Evolutionary conservation across 371 early-diverging fungal genomes (phyloP), one percentile per base, ranked within the genome.

Genomic region (Mortierella sp.): DNA sequence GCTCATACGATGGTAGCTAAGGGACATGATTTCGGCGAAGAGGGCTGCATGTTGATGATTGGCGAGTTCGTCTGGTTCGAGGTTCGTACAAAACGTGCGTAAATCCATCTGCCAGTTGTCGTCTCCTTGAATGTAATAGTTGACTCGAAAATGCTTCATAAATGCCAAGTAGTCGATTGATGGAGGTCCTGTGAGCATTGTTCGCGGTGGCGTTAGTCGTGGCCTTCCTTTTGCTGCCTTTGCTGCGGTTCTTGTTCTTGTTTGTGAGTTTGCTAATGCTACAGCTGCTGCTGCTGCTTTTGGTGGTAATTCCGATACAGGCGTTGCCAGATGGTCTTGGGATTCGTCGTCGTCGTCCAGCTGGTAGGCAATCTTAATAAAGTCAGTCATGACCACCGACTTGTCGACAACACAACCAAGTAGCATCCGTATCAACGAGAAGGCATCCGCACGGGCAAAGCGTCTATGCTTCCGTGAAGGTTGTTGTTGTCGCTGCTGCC

Each of bases 351-450:
- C 0, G 60, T 2, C 34, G 21, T 24, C 68, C 42, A 68, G 44
- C 24, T 68, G 21, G 3, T 68, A 68, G 9, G 68, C 68, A 42
- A 68, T 68, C 44, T 8, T 68, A 42, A 68, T 24, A 42, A 68
- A 38, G 21, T 68, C 44, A 10, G 42, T 38, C 9, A 68, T 3
- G 24, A 68, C 68, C 21, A 68, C 68, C 21, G 68, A 42, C 42
- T 24, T 68, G 68, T 68, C 68, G 0, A 3, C 21, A 21, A 42
- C 68, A 24, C 68, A 68, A 3, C 68, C 68, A 42, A 68, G 38
- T 19, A 68, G 68, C 44, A 68, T 68, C 24, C 68, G 68, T 42
- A 42, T 68, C 11, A 68, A 42, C 11, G 68, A 68, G 38, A 68
- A 68, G 10, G 68, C 19, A 42, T 68, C 68, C 38, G 24, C 34